Percentiles rank a stretch among this genome's conserved stretches.
Conservation (phyloP, 768 basidiomycete species). For the Russula abietina region DNA sequence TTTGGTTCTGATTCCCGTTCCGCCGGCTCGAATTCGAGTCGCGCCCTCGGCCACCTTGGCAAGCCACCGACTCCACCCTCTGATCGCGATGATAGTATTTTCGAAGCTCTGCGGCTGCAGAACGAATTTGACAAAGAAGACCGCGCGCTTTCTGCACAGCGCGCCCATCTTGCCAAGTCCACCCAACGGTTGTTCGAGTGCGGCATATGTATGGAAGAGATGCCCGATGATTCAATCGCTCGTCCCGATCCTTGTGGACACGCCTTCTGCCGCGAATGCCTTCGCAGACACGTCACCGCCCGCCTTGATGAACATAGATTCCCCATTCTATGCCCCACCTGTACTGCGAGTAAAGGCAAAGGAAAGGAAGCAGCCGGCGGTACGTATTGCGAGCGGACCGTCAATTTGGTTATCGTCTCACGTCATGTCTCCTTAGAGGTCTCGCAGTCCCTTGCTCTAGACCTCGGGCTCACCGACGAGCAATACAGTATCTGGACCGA, state of each 20-base stretch:
- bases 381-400: slow-evolving; percentile 22
- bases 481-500: slow-evolving; percentile 40
- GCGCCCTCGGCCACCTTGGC: neutral
- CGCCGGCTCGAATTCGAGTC: neutral
- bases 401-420: neutral
- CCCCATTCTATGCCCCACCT: slow-evolving; percentile 59
- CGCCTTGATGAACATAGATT: slow-evolving; percentile 49
- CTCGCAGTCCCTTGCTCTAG: slow-evolving; percentile 39
- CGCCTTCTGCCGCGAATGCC: slow-evolving; percentile 48
- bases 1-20: neutral
- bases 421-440: slow-evolving; percentile 27
- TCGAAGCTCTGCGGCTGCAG: slow-evolving; percentile 34
- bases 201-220: slow-evolving; percentile 49
- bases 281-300: slow-evolving; percentile 38
- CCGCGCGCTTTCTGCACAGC: slow-evolving; percentile 33
- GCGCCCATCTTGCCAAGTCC: slow-evolving; percentile 28
- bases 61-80: neutral
- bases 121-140: slow-evolving; percentile 40
- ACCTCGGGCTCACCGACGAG: slow-evolving; percentile 41
- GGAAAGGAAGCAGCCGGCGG: slow-evolving; percentile 29
- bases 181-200: slow-evolving; percentile 43
- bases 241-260: slow-evolving; percentile 46
- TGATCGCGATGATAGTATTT: slow-evolving; percentile 25
- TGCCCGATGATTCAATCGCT: slow-evolving; percentile 40
- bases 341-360: slow-evolving; percentile 32